Evolutionary conservation across 176 grass and related monocot genomes (phyloP).

Genomic region (Panicum miliaceum): DNA sequence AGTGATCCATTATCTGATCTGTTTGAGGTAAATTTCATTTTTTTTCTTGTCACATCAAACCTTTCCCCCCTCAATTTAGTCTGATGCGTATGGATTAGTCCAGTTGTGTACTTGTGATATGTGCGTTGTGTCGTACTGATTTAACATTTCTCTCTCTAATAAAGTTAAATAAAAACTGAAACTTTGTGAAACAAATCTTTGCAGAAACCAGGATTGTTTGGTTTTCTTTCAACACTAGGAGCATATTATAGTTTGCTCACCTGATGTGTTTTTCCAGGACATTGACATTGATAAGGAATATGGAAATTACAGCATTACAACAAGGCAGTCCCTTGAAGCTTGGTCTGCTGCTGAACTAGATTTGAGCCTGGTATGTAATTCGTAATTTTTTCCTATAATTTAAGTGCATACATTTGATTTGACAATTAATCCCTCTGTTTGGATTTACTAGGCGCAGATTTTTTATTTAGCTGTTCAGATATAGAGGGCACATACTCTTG

Average conservation of each 20-base stretch:
- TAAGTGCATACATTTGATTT: constrained; percentile 21
- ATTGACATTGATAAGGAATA: constrained; percentile 76
- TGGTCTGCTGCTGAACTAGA: constrained; percentile 77
- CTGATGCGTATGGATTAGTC: constrained; percentile 20
- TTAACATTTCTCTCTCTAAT: constrained; percentile 27
- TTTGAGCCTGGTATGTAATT: constrained; percentile 80
- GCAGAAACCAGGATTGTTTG: constrained; percentile 27
- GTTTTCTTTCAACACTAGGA: background rate
- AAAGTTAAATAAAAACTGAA: constrained; percentile 1
- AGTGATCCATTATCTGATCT: constrained; percentile 80
- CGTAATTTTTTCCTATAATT: constrained; percentile 3
- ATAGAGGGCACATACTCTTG: background rate
- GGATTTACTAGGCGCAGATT: background rate
- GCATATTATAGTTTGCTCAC: constrained; percentile 33
- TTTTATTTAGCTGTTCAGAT: background rate
- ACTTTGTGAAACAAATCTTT: background rate
- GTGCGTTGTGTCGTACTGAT: constrained; percentile 1
- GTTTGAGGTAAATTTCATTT: constrained; percentile 66
- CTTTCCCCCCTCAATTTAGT: constrained; percentile 11
- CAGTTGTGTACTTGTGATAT: constrained; percentile 9
- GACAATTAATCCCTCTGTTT: background rate
- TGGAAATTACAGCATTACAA: constrained; percentile 66
- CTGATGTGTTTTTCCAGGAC: constrained; percentile 46
- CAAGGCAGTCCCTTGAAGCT: constrained; percentile 92
- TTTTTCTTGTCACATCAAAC: constrained; percentile 15